Conservation (phyloP, 179 eudicot species). For the Corrigiola litoralis region DNA sequence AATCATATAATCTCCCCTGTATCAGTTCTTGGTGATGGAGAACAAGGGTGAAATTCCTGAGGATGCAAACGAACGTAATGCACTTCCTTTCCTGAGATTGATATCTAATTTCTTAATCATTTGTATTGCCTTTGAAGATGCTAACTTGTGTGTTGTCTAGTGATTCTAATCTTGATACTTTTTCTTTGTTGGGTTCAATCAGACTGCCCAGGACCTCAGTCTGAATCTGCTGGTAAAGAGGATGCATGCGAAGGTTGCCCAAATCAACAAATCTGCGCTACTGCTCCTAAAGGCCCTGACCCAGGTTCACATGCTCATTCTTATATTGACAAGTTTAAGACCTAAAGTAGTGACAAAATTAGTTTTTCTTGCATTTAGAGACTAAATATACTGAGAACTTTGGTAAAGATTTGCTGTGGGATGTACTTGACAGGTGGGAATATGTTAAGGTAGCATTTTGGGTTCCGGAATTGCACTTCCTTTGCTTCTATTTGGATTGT, state of each 20-base stretch:
- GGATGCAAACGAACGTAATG: constrained; percentile 74
- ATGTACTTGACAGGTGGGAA: background rate
- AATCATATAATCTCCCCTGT: too few relatives aligned
- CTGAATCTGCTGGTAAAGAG: constrained; percentile 81
- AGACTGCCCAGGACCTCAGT: constrained; percentile 91
- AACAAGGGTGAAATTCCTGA: constrained; percentile 54
- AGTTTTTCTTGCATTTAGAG: too few relatives aligned
- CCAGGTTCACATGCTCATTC: constrained; percentile 40
- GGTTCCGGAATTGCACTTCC: too few relatives aligned
- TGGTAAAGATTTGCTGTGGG: too few relatives aligned
- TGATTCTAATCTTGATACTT: background rate
- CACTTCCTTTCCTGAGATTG: background rate
- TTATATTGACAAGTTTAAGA: background rate
- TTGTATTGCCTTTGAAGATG: background rate
- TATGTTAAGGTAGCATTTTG: background rate
- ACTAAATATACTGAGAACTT: too few relatives aligned
- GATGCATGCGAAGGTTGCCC: constrained; percentile 91
- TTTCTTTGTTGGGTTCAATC: constrained; percentile 4
- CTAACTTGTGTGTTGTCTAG: background rate
- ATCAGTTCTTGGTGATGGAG: constrained; percentile 19
- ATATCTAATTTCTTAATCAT: too few relatives aligned
- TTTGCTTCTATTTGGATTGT: too few relatives aligned
- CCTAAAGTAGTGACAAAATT: too few relatives aligned
- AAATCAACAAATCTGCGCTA: constrained; percentile 82
- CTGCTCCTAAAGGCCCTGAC: constrained; percentile 97